Percentiles rank a stretch among this genome's conserved stretches.
Evolutionary conservation across 1,284 basidiomycete species (phyloP).

Genomic region (Tilletia walkeri): DNA sequence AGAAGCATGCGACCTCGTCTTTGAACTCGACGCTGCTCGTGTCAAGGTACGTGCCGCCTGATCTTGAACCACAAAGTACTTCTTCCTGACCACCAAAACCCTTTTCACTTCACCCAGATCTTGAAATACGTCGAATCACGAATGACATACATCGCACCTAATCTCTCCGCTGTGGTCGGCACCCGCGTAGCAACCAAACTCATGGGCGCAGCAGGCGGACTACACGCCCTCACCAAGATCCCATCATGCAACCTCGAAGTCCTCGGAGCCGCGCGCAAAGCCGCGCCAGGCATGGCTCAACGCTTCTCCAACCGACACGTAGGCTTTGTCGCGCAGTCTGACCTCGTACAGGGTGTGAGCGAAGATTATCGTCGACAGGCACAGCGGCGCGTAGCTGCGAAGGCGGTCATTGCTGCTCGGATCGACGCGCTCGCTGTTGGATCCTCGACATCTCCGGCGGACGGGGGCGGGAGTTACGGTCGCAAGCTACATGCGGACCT

Average conservation of each 20-base stretch:
- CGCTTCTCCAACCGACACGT: constrained; percentile 79
- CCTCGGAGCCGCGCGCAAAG: constrained; percentile 87
- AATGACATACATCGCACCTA: constrained; percentile 96
- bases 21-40: constrained; percentile 79
- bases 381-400: constrained; percentile 88
- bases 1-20: constrained; percentile 81
- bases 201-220: constrained; percentile 91
- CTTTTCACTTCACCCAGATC: constrained; percentile 63
- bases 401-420: constrained; percentile 81
- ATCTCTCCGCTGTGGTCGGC: constrained; percentile 95
- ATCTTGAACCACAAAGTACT: constrained; percentile 3
- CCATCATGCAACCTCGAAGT: constrained; percentile 94
- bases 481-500: constrained; percentile 77
- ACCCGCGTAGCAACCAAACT: constrained; percentile 97
- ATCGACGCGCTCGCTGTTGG: constrained; percentile 70
- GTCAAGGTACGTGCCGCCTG: constrained; percentile 65
- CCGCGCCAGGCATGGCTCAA: constrained; percentile 72
- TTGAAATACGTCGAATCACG: constrained; percentile 98
- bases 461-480: constrained; percentile 77
- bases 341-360: constrained; percentile 78
- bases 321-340: constrained; percentile 92
- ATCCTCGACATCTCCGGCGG: not conserved
- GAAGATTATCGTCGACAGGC: constrained; percentile 89
- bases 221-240: constrained; percentile 86
- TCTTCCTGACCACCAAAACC: constrained; percentile 1